Conservation (phyloP, 2,329 filamentous ascomycete genomes). For the Thielaviopsis punctulata region DNA sequence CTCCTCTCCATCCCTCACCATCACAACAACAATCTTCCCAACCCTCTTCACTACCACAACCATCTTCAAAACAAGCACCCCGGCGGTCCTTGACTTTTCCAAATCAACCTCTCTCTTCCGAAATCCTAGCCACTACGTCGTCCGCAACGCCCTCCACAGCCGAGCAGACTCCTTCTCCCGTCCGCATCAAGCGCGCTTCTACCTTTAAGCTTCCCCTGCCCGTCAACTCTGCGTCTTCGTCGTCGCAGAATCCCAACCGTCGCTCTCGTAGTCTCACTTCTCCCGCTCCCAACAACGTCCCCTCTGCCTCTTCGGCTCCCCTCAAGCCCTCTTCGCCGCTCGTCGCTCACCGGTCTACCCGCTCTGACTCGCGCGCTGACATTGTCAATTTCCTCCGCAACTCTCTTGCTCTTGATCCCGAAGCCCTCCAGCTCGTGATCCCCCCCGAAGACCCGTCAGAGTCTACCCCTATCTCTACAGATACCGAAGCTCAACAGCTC, state of each 20-base stretch:
- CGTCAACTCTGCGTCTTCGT: conserved; percentile 9
- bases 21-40: not conserved
- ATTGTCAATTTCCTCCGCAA: conserved; percentile 6
- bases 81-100: conserved; percentile 2
- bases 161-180: conserved; percentile 4
- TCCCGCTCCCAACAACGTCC: not conserved
- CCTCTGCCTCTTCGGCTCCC: not conserved
- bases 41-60: not conserved
- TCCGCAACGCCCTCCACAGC: conserved; percentile 6
- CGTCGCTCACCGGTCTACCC: conserved; percentile 1
- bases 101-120: not conserved
- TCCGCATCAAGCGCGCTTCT: conserved; percentile 11
- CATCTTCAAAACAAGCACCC: not conserved
- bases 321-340: not conserved
- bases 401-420: conserved; percentile 22
- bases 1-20: not conserved
- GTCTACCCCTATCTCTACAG: not conserved
- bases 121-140: conserved; percentile 6
- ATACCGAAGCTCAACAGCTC: conserved; percentile 3
- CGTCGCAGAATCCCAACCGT: not conserved
- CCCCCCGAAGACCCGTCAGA: conserved; percentile 2
- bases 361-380: conserved; percentile 5
- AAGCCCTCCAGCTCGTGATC: conserved; percentile 24
- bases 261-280: conserved; percentile 8
- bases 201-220: conserved; percentile 13